Evolutionary conservation across 352 stramenopile genomes (phyloP), one percentile per base, ranked within the genome.

Genomic region (Peronospora farinosa): DNA sequence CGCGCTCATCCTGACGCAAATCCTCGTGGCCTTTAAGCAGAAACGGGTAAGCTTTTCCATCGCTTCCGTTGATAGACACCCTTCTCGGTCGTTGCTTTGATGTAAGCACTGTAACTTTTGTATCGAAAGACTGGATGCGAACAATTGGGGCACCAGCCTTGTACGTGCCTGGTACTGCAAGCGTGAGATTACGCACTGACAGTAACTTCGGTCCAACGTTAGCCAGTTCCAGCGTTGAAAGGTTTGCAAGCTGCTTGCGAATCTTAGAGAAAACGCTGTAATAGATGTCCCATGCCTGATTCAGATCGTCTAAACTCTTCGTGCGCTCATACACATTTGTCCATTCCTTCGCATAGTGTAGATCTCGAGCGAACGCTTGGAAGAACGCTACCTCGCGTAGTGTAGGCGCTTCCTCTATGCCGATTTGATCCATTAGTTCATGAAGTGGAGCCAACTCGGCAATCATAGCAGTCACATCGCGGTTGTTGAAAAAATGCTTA

Each of bases 21-120:
- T 99, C 97, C 72, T 99, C 97, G 67, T 99, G 96, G 4, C 97
- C 97, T 77, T 99, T 99, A 10, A 99, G 85, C 42, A 99, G 63
- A 72, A 99, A 99, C 23, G 97, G 83, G 72, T 99, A 99, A 46
- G 97, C 80, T 51, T 97, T 95, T 13, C 97, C 97, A 65, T 99
- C 95, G 63, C 91, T 97, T 28, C 97, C 97, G 35, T 95, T 73
- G 48, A 99, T 96, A n/a, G 85, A 95, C 12, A 99, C 97, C 67
- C 98, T 98, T 31, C 97, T 83, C 5, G 97, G 97, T 25, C 97
- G 86, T 74, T 99, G 97, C 74, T 99, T 99, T 31, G 92, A 99
- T 21, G 95, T 97, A 28, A 99, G 89, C 5, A 99, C 95, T 5
- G 96, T 92, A 40, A 99, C 82, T 57, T 85, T 94, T 6, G 84